Conservation (phyloP, 345 rosid species). For the Heritiera fomes region DNA sequence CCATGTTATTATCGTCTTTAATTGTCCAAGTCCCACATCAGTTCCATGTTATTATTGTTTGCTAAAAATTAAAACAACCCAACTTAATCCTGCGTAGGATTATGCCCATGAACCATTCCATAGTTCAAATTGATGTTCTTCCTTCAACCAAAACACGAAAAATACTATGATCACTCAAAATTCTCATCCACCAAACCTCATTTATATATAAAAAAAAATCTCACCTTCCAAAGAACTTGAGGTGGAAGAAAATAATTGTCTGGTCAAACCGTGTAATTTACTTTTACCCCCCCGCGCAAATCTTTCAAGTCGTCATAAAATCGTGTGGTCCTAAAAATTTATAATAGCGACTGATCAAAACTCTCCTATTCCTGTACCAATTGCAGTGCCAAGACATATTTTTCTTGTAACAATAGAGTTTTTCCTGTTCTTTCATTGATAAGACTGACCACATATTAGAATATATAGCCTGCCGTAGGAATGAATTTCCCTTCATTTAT, state of each 20-base stretch:
- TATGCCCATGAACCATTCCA: not conserved
- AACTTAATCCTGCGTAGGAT: not conserved
- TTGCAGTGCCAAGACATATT: not conserved
- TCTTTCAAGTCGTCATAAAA: not conserved
- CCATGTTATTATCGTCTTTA: not conserved
- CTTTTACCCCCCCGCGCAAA: not conserved
- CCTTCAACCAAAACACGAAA: too few species aligned
- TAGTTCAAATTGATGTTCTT: too few species aligned
- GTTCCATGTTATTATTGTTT: not conserved
- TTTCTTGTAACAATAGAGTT: not conserved
- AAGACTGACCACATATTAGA: not conserved
- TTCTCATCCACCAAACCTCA: not conserved
- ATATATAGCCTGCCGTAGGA: not conserved
- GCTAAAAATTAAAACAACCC: not conserved
- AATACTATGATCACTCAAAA: not conserved
- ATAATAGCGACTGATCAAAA: not conserved
- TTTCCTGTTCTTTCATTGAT: not conserved
- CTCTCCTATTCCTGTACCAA: not conserved
- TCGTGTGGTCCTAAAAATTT: not conserved
- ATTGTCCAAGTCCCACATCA: not conserved
- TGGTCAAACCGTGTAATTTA: not conserved
- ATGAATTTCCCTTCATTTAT: not conserved
- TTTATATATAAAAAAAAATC: not conserved
- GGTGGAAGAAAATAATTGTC: not conserved
- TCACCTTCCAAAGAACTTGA: not conserved